Evolutionary conservation across 1,284 basidiomycete genomes (phyloP).

Genomic region (Pseudozyma hubeiensis): DNA sequence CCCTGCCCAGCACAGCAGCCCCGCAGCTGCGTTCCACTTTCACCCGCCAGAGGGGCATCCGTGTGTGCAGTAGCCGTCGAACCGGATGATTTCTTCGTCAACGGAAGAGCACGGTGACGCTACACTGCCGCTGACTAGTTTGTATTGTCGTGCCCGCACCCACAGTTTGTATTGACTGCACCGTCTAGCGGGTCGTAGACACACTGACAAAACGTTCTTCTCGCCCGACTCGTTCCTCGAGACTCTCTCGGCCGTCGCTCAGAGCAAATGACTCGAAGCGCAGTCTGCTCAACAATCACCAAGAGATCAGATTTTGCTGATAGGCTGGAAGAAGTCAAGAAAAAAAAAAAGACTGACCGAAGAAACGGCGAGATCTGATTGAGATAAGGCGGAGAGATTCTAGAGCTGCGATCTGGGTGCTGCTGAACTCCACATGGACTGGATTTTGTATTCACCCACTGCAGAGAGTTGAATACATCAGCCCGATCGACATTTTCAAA

Average conservation of each 20-base stretch:
- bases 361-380: conserved; percentile 29
- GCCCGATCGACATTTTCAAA: conserved; percentile 4
- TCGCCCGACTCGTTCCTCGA: conserved; percentile 5
- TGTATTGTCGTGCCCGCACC: conserved; percentile 3
- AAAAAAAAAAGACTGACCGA: conserved; percentile 27
- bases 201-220: background rate
- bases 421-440: background rate
- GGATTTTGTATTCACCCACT: background rate
- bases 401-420: background rate
- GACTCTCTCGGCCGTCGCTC: conserved; percentile 29
- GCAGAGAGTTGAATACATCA: conserved; percentile 10
- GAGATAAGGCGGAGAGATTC: conserved; percentile 24
- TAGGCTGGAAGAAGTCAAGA: conserved; percentile 3
- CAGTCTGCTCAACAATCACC: conserved; percentile 14
- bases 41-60: conserved; percentile 13
- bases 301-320: conserved; percentile 17
- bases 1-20: background rate
- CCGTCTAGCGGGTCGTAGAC: background rate
- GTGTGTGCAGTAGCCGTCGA: conserved; percentile 1
- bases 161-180: background rate
- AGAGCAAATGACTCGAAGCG: conserved; percentile 17
- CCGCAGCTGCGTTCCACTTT: conserved; percentile 2
- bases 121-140: background rate
- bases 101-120: conserved; percentile 18
- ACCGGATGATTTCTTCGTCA: conserved; percentile 1